These are phyloP conservation scores for Colletotrichum tropicale DNA, from an alignment of 2,329 filamentous ascomycete species.

Conservation along the genomic window DNA sequence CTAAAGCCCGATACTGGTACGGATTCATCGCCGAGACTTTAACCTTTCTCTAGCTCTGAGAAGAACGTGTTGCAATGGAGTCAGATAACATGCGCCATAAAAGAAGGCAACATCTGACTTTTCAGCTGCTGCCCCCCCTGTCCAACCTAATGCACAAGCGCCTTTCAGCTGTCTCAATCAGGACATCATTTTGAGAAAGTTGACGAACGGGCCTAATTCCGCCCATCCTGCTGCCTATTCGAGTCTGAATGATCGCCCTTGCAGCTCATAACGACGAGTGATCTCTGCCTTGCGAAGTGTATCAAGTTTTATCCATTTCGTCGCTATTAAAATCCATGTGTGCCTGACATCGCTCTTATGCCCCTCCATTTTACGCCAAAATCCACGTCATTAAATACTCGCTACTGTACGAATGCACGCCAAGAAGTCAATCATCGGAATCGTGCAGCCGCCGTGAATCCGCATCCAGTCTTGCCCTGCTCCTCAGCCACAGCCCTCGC, in stretches of 20 bases:
- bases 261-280: not conserved
- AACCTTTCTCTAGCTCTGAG: not conserved
- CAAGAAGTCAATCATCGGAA: not conserved
- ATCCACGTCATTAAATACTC: not conserved
- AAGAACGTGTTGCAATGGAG: not conserved
- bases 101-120: not conserved
- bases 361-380: not conserved
- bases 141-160: not conserved
- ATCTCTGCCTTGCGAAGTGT: not conserved
- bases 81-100: not conserved
- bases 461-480: slow-evolving; percentile 7
- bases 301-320: not conserved
- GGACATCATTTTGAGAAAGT: not conserved
- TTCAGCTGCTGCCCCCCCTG: not conserved
- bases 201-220: not conserved
- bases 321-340: not conserved
- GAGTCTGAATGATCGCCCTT: not conserved
- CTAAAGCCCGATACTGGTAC: not conserved
- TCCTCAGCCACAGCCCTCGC: slow-evolving; percentile 7
- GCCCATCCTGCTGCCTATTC: not conserved
- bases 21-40: not conserved
- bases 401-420: not conserved
- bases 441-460: not conserved
- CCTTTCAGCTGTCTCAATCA: not conserved
- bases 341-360: not conserved